Conservation (phyloP, 176 grass and related monocot genomes). For the Carex scoparia region DNA sequence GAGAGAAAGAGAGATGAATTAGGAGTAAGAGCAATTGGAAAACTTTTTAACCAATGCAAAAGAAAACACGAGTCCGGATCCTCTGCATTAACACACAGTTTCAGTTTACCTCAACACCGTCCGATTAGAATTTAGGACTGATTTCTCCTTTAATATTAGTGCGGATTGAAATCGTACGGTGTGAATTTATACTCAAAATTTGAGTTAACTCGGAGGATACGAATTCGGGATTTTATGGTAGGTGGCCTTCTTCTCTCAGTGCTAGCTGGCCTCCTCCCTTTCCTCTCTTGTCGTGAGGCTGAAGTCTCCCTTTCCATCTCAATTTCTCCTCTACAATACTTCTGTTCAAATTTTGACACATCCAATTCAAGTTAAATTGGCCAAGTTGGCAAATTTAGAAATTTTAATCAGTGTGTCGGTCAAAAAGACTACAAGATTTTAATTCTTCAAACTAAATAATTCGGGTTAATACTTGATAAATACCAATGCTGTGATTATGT, state of each 20-base stretch:
- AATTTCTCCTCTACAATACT: slow-evolving; percentile 10
- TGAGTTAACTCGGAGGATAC: too few relatives aligned
- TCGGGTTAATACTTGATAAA: not conserved
- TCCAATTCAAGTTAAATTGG: not conserved
- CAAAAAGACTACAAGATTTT: not conserved
- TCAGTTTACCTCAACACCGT: too few relatives aligned
- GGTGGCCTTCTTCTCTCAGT: slow-evolving; percentile 56
- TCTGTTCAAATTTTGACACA: not conserved
- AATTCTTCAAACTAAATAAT: not conserved
- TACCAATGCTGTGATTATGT: not conserved
- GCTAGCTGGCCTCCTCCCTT: slow-evolving; percentile 66
- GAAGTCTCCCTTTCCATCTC: slow-evolving; percentile 55
- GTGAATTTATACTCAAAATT: too few relatives aligned
- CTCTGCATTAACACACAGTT: too few relatives aligned
- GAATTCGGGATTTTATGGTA: slow-evolving; percentile 23
- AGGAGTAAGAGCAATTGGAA: not conserved
- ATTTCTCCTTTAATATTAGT: too few relatives aligned
- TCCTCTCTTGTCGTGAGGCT: slow-evolving; percentile 74
- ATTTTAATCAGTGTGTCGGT: not conserved
- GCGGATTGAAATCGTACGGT: too few relatives aligned
- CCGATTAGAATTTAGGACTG: too few relatives aligned
- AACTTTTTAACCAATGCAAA: not conserved
- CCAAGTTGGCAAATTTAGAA: not conserved
- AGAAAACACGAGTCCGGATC: not conserved
- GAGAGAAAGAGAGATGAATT: not conserved